Evolutionary conservation across 2,329 filamentous ascomycete species (phyloP).

Genomic region (Pyricularia grisea): DNA sequence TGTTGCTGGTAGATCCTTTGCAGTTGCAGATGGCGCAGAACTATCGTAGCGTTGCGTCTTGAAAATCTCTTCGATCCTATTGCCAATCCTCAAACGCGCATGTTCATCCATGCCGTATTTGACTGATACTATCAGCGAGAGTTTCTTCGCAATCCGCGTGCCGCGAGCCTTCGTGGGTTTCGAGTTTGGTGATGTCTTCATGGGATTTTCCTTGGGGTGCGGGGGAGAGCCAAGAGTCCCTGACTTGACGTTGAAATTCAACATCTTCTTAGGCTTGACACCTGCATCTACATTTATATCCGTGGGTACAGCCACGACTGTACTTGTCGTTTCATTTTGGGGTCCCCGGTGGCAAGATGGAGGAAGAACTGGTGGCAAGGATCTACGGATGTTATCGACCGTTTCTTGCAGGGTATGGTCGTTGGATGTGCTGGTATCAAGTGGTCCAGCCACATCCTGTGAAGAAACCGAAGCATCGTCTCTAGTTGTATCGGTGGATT

Average conservation of each 20-base stretch:
- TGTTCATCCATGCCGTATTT: conserved; percentile 7
- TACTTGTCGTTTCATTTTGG: background rate
- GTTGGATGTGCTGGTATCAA: background rate
- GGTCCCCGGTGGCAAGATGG: background rate
- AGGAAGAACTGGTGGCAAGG: background rate
- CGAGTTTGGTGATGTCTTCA: background rate
- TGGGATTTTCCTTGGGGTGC: conserved; percentile 20
- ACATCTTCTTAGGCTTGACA: conserved; percentile 32
- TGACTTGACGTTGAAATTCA: conserved; percentile 49
- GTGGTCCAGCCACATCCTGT: background rate
- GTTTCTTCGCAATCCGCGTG: background rate
- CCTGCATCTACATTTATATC: background rate
- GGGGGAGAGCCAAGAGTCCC: conserved; percentile 55
- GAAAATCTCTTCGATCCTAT: conserved; percentile 5
- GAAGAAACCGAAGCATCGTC: background rate
- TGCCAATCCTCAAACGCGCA: conserved; percentile 7
- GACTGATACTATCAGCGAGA: background rate
- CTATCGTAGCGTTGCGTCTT: background rate
- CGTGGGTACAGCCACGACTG: background rate
- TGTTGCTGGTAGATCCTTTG: background rate
- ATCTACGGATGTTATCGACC: background rate
- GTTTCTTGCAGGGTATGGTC: background rate
- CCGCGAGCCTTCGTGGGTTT: background rate
- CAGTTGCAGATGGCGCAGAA: background rate
- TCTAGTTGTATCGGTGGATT: conserved; percentile 2